Evolutionary conservation across 2,329 filamentous ascomycete genomes (phyloP), one percentile per base, ranked within the genome.

Genomic region (Madurella mycetomatis): DNA sequence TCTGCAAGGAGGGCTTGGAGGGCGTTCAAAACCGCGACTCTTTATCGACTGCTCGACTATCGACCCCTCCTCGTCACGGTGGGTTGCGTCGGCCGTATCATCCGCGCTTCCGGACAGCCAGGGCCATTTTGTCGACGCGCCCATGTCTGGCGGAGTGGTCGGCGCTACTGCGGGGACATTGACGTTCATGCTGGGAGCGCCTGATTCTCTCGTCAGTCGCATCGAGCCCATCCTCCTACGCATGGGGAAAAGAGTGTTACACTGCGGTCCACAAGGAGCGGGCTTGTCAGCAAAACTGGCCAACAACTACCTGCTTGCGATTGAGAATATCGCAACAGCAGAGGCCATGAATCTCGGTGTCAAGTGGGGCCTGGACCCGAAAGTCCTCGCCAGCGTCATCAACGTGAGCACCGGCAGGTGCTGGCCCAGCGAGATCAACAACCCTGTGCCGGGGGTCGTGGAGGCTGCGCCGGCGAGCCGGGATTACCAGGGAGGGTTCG

Each of bases 31-130:
- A 48, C 76, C 86, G 54, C 85, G 91, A 40, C 74, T 96, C 54
- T 96, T 95, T 70, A 94, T 99, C 67, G 94, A 99, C 71, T 92
- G 88, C 71, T 97, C 92, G 3, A 99, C 94, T 15, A 97, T 99
- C 67, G 94, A 97, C 71, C 91, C 92, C 0, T 84, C 84, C 32
- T 90, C 91, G 2, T 96, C 92, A 1, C 83, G 83, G 40, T 80
- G 84, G 61, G 86, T 97, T 5, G 90, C 91, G 18, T 77, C 84
- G 57, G 79, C 80, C 19, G 85, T 95, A 1, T 58, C 71, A 2
- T 47, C 54, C 4, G 64, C 81, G 77, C 62, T 65, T 54, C 80
- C 81, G 5, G 83, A 83, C 1, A 77, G 82, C 1, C 81, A 87
- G 67, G 89, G 89, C 50, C 80, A 79, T 49, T 96, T 97, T 66